Percentiles rank a stretch among this genome's conserved stretches.
These are phyloP conservation scores for Chytriomyces sp. DNA, from an alignment of 192 early-diverging fungal genomes.

Conservation along the genomic window DNA sequence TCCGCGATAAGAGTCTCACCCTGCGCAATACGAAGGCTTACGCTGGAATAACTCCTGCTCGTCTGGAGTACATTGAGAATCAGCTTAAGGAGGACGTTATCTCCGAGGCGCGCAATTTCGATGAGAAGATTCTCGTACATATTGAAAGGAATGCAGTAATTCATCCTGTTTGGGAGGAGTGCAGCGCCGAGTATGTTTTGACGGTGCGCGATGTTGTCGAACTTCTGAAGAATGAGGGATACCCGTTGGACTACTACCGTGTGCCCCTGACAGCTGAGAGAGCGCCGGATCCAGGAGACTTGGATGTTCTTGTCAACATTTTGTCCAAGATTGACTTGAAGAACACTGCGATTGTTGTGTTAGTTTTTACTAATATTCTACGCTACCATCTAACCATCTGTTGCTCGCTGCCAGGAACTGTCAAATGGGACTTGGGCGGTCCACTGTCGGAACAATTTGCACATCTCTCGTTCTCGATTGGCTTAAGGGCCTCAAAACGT, in stretches of 20 bases:
- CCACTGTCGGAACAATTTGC: slow-evolving; percentile 58
- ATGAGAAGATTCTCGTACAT: slow-evolving; percentile 59
- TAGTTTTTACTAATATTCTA: slow-evolving; percentile 12
- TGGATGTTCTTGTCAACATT: slow-evolving; percentile 57
- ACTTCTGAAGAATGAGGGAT: slow-evolving; percentile 37
- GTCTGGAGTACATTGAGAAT: slow-evolving; percentile 58
- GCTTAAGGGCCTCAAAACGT: slow-evolving; percentile 34
- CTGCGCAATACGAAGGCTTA: slow-evolving; percentile 65
- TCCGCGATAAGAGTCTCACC: slow-evolving; percentile 59
- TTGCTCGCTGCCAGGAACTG: no score
- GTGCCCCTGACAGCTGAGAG: slow-evolving; percentile 65
- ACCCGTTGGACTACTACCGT: slow-evolving; percentile 49
- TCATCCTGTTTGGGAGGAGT: slow-evolving; percentile 64
- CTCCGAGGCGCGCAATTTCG: slow-evolving; percentile 50
- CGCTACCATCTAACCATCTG: no score
- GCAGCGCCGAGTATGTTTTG: slow-evolving; percentile 49
- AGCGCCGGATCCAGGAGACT: slow-evolving; percentile 53
- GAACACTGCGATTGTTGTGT: slow-evolving; percentile 55
- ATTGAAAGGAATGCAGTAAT: slow-evolving; percentile 51
- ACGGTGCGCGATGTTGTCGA: slow-evolving; percentile 56
- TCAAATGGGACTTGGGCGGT: slow-evolving; percentile 65
- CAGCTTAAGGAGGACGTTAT: slow-evolving; percentile 60
- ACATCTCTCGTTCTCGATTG: slow-evolving; percentile 44
- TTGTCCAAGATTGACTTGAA: slow-evolving; percentile 43
- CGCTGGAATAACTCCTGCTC: slow-evolving; percentile 53